Evolutionary conservation across 2,329 filamentous ascomycete genomes (phyloP).

Genomic region (Diplocarpon rosae): DNA sequence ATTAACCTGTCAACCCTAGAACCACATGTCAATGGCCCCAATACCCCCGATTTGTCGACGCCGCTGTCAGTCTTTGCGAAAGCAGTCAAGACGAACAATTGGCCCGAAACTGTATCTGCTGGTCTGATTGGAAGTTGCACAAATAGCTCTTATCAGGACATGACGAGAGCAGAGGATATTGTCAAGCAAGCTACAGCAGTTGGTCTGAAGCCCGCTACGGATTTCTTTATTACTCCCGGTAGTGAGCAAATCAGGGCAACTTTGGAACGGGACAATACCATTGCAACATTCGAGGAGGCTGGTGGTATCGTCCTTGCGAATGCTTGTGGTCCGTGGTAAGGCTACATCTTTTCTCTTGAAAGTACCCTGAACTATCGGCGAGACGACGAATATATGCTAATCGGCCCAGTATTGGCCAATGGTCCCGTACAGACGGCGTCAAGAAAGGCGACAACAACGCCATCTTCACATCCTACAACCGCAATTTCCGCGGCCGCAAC

Average conservation of each 20-base stretch:
- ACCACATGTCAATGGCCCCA: constrained; percentile 93
- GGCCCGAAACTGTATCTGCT: constrained; percentile 85
- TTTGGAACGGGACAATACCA: constrained; percentile 76
- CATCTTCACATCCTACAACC: constrained; percentile 95
- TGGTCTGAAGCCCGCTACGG: constrained; percentile 78
- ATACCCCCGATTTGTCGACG: constrained; percentile 90
- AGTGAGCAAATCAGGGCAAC: constrained; percentile 96
- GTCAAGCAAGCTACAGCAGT: constrained; percentile 83
- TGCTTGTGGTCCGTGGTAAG: constrained; percentile 55
- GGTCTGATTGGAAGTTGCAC: constrained; percentile 97
- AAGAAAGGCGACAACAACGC: constrained; percentile 81
- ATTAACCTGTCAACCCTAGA: constrained; percentile 87
- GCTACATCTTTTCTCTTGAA: background rate
- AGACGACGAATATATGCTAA: background rate
- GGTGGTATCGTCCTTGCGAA: constrained; percentile 88
- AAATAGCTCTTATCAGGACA: constrained; percentile 97
- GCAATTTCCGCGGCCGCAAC: constrained; percentile 94
- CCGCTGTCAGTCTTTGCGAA: constrained; percentile 84
- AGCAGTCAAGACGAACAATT: constrained; percentile 71
- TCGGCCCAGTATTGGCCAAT: constrained; percentile 70
- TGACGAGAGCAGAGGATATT: constrained; percentile 88
- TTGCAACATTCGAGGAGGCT: constrained; percentile 74
- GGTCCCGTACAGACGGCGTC: constrained; percentile 82
- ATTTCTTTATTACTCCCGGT: constrained; percentile 93
- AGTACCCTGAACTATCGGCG: no score